Evolutionary conservation across 2,329 filamentous ascomycete species (phyloP).

Genomic region (Neurospora sp.): DNA sequence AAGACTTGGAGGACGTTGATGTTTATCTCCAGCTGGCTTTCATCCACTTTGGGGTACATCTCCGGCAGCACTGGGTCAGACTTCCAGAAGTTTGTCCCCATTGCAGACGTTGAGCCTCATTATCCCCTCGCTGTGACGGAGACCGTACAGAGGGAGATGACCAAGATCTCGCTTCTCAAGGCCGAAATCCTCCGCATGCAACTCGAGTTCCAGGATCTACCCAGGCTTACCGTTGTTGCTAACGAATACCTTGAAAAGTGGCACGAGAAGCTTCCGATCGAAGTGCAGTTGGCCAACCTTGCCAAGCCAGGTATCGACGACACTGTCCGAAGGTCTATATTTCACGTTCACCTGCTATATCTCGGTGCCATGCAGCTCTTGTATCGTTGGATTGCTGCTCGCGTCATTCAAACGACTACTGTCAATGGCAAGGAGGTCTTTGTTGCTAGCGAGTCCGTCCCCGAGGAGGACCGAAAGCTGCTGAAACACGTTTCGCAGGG

Average conservation of each 20-base stretch:
- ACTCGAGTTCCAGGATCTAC: slow-evolving; percentile 20
- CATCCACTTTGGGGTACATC: slow-evolving; percentile 21
- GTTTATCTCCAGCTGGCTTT: slow-evolving; percentile 24
- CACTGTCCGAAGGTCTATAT: slow-evolving; percentile 16
- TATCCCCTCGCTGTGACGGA: neutral
- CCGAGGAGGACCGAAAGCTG: slow-evolving; percentile 3
- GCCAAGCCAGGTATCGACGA: slow-evolving; percentile 7
- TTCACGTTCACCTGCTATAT: slow-evolving; percentile 24
- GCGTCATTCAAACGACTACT: slow-evolving; percentile 11
- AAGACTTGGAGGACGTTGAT: slow-evolving; percentile 21
- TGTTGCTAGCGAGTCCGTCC: neutral
- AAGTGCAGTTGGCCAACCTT: slow-evolving; percentile 16
- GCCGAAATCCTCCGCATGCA: slow-evolving; percentile 22
- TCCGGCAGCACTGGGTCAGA: slow-evolving; percentile 17
- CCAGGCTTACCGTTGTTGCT: slow-evolving; percentile 19
- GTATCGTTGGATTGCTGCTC: slow-evolving; percentile 22
- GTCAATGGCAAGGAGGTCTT: neutral
- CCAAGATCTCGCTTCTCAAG: slow-evolving; percentile 21
- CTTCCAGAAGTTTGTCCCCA: slow-evolving; percentile 12
- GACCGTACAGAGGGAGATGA: slow-evolving; percentile 22
- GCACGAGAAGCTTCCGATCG: slow-evolving; percentile 18
- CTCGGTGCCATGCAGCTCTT: slow-evolving; percentile 23
- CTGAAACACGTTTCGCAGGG: slow-evolving; percentile 15
- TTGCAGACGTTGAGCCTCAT: neutral
- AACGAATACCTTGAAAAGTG: slow-evolving; percentile 19